Base-by-base conservation (phyloP, 352 stramenopile species). In the Phytophthora ohioensis region DNA sequence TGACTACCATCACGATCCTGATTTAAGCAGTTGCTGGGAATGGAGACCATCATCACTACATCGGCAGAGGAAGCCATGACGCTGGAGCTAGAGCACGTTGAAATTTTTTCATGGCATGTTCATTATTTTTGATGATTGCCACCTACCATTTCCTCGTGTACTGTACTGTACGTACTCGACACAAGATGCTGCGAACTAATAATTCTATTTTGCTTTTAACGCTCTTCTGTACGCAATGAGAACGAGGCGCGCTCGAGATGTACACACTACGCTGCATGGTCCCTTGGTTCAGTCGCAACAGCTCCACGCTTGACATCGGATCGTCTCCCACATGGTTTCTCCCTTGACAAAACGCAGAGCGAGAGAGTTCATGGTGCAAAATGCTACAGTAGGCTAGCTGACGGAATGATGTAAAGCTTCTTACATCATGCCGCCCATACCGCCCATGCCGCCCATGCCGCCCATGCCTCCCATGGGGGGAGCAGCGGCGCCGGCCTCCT, bases 351-450 rank as follows among this genome's bases (percentile, higher is more conserved):
- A 51, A 38, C 36, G 64, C 51, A 55, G 34, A 58, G 60, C 60
- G 46, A 48, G 43, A 27, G 21, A 59, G 59, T 43, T 59, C 59
- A 69, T 70, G 57, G 39, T 4, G 53, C 48, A 55, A 66, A 66
- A 59, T 64, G 61, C 36, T 63, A 21, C 21, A 27, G 21, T 27
- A 27, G 21, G 48, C 60, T 68, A 62, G 31, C 41, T 72, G 65
- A 38, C 39, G 21, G 53, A 31, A 15, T 52, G 46, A 47, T n/a
- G 17, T 31, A n/a, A 21, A 15, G 57, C 45, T 57, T 12, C 71
- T 90, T 91, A 91, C 83, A 91, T 91, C 85, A 93, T 93, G 58
- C 89, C 90, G 54, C 84, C 84, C 88, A 96, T 92, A 64, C 90
- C 91, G 48, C 80, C 83, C 88, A 96, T 92, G 52, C 91, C 91